Conservation (phyloP, 176 grass and related monocot species). For the Elaeis guineensis region DNA sequence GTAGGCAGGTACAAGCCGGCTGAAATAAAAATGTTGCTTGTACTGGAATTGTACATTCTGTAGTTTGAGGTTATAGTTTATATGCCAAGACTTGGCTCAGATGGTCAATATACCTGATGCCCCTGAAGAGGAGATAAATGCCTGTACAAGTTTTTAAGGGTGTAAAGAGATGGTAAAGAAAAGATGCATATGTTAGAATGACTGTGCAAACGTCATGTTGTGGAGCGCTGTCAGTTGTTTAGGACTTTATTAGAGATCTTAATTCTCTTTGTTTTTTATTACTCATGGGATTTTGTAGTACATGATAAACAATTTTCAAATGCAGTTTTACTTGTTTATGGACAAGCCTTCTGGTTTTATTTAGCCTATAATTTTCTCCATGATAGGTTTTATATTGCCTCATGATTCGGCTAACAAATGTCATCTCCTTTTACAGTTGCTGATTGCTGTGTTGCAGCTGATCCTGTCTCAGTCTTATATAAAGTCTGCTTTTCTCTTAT, state of each 20-base stretch:
- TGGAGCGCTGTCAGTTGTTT: constrained; percentile 15
- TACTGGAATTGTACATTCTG: constrained; percentile 79
- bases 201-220: constrained; percentile 69
- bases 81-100: constrained; percentile 36
- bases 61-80: constrained; percentile 64
- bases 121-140: constrained; percentile 43
- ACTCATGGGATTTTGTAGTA: neutral
- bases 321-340: neutral
- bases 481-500: neutral
- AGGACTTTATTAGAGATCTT: neutral
- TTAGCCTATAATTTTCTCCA: too few species aligned
- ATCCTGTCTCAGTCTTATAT: too few species aligned
- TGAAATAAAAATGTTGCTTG: constrained; percentile 59
- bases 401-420: too few species aligned
- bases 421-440: too few species aligned
- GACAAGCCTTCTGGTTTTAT: too few species aligned
- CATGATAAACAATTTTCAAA: constrained; percentile 4
- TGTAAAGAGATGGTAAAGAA: constrained; percentile 64
- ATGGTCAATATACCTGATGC: constrained; percentile 50
- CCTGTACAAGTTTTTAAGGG: constrained; percentile 4
- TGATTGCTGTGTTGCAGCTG: too few species aligned
- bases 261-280: constrained; percentile 2
- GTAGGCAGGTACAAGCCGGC: constrained; percentile 46
- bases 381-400: too few species aligned
- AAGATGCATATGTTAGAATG: constrained; percentile 30